These are phyloP conservation scores for Ramaria sp. DNA, from an alignment of 768 basidiomycete species.

Conservation along the genomic window DNA sequence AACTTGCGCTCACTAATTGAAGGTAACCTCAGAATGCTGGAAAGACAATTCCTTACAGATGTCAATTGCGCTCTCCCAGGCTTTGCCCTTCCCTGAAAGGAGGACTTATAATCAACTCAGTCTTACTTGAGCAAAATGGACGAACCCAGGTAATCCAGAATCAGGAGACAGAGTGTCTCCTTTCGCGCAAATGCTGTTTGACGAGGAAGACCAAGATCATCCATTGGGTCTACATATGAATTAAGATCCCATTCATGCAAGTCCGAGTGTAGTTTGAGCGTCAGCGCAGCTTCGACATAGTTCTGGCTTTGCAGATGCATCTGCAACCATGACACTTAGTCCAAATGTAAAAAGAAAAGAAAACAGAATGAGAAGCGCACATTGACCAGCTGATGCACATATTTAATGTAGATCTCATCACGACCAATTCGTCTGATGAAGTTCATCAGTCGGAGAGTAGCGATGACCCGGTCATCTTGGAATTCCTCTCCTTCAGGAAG, in stretches of 20 bases:
- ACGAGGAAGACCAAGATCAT: slow-evolving; percentile 79
- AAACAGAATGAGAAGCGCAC: slow-evolving; percentile 32
- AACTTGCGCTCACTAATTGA: slow-evolving; percentile 64
- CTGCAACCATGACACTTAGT: slow-evolving; percentile 27
- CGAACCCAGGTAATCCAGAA: slow-evolving; percentile 87
- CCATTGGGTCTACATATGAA: slow-evolving; percentile 75
- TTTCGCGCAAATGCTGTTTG: slow-evolving; percentile 93
- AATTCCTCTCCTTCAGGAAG: slow-evolving; percentile 91
- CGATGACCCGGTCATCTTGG: slow-evolving; percentile 89
- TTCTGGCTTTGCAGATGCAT: slow-evolving; percentile 86
- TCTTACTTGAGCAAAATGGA: not conserved
- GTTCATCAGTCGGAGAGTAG: slow-evolving; percentile 85
- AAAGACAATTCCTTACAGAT: slow-evolving; percentile 85
- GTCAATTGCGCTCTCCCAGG: slow-evolving; percentile 92
- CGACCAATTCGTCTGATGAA: slow-evolving; percentile 88
- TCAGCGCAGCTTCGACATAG: slow-evolving; percentile 87
- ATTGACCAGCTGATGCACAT: slow-evolving; percentile 89
- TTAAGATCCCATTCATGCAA: slow-evolving; percentile 85
- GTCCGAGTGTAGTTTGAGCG: slow-evolving; percentile 88
- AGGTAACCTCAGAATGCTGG: slow-evolving; percentile 84
- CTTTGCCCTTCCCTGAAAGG: slow-evolving; percentile 77
- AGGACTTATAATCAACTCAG: slow-evolving; percentile 4
- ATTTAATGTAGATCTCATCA: slow-evolving; percentile 92
- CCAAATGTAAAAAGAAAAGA: not conserved
- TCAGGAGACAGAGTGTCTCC: slow-evolving; percentile 82